Percentiles rank a stretch among this genome's conserved stretches.
These are phyloP conservation scores for Roridomyces roridus DNA, from an alignment of 768 basidiomycete genomes.

Conservation along the genomic window DNA sequence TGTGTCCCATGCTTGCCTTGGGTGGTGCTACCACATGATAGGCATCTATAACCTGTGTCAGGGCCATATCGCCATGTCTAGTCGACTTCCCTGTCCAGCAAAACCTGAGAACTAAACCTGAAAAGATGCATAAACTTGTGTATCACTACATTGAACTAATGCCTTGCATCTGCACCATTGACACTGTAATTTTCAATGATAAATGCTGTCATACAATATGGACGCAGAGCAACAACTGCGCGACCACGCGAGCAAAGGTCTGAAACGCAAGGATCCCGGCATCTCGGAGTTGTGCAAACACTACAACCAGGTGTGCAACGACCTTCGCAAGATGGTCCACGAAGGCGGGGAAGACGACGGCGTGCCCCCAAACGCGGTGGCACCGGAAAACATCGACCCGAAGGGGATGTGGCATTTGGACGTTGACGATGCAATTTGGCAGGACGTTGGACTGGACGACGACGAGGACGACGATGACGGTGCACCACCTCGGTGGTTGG, in stretches of 20 bases:
- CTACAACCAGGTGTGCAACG: neutral
- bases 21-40: too few species aligned
- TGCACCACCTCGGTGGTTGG: slow-evolving; percentile 32
- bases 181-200: too few species aligned
- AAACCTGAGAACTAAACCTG: too few species aligned
- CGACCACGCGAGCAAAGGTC: neutral
- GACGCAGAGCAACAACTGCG: neutral
- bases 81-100: too few species aligned
- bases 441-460: slow-evolving; percentile 35
- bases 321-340: neutral
- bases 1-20: too few species aligned
- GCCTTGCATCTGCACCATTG: too few species aligned
- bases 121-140: too few species aligned
- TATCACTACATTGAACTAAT: too few species aligned
- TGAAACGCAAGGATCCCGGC: neutral
- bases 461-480: slow-evolving; percentile 1
- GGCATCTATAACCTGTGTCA: too few species aligned
- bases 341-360: too few species aligned
- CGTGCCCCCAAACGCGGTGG: neutral
- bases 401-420: slow-evolving; percentile 31
- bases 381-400: neutral
- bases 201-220: too few species aligned
- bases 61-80: too few species aligned
- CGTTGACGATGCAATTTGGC: slow-evolving; percentile 37
- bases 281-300: neutral